Evolutionary conservation across 305 asterid species (phyloP), one percentile per base, ranked within the genome.

Genomic region (Fraxinus sp.): DNA sequence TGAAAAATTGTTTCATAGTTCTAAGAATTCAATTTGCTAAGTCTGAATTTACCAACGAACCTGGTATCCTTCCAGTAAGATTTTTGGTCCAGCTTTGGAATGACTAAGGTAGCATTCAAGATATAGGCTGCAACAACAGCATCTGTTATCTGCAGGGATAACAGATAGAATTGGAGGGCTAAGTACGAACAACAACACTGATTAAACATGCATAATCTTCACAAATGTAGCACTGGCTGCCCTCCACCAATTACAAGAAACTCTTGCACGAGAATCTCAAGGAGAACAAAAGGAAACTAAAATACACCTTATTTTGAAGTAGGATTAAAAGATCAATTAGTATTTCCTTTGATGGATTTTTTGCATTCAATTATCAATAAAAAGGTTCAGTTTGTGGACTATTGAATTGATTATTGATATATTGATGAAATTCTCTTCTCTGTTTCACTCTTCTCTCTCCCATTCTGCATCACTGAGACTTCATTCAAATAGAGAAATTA

Each of bases 21-120:
- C 64, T 30, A 20, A 32, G 36, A 2, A 46, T 73, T 10, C 32
- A 74, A 78, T 2, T 57, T 14, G 35, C 32, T 10, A 73, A 49
- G 62, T 44, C 36, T 7, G 55, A 55, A 79, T 30, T 22, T 7
- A 57, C 7, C 39, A 44, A 78, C 4, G 9, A 64, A 93, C 98
- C 98, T 93, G 70, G 89, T 81, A 83, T 93, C 98, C 79, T 91
- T 93, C 98, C 98, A 93, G 91, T 85, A 93, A 28, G 98, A 93
- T 18, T 88, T 85, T 36, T 91, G 90, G 86, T 93, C 98, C 59
- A 93, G 88, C 66, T 82, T 90, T 75, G 98, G 98, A 77, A 93
- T 90, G n/a, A 93, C 90, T 39, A 93, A 92, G 73, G 90, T 82
- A 8, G 97, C 92, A 64, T 91, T 93, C 89, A 93, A 86, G 83